Evolutionary conservation across 2,329 filamentous ascomycete species (phyloP), one percentile per base, ranked within the genome.

Genomic region (Ophiocordyceps robertsii): DNA sequence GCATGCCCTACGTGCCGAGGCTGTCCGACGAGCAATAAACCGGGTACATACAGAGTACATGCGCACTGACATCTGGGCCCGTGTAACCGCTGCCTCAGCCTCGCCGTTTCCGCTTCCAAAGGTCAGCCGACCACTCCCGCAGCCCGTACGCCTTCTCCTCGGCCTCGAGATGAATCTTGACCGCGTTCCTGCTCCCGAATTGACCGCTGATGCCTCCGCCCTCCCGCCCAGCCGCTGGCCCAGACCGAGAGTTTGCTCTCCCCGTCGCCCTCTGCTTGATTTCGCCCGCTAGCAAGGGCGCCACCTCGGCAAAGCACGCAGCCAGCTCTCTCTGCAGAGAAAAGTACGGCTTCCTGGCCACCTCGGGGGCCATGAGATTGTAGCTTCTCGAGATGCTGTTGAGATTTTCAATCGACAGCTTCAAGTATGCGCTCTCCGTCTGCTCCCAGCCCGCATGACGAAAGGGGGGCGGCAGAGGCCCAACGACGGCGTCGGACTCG

Each of bases 301-400:
- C 90, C 1, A 94, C 81, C 46, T 95, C 89, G 1, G 87, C 83
- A 56, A 80, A 96, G 58, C 89, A 95, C 3, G 75, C 70, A 29
- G 71, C 72, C 14, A 96, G 70, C 62, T 98, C 92, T 39, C 90
- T 77, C 37, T 88, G 77, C 8, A 96, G 75, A 2, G 72, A 80
- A 56, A 87, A 88, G 60, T 96, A 96, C 0, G 90, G 86, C 60
- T 95, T 95, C 63, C 92, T 93, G 3, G 90, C 89, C 2, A 95
- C 71, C 43, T 87, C 82, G 0, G 92, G 92, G 0, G 92, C 90
- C 79, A 94, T 90, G 3, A 96, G 75, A 53, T 96, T 96, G 67
- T 98, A 98, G 13, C 84, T 84, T 24, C 92, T 77, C 8, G 87
- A 82, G 39, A 93, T 70, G 29, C 65, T 62, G 61, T 96, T 96